Percentiles rank a stretch among this genome's conserved stretches.
Evolutionary conservation across 495 filamentous ascomycete genomes (phyloP).

Genomic region (Copromyces sp.): DNA sequence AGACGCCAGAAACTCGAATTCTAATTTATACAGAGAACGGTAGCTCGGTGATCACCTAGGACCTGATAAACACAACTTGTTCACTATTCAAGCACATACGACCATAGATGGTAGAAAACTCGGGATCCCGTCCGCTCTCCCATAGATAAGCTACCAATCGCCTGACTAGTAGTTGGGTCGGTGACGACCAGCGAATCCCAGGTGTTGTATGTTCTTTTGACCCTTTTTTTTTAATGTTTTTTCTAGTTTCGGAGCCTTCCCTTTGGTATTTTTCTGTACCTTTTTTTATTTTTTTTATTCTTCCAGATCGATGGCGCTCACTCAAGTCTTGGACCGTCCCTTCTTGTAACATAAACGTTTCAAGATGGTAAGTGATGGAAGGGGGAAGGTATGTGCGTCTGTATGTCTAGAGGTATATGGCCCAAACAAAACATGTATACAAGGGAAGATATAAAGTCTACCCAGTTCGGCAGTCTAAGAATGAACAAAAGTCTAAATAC

Average conservation of each 20-base stretch:
- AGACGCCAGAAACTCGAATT: slow-evolving; percentile 19
- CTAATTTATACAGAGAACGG: too few relatives aligned
- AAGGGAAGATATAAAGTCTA: neutral
- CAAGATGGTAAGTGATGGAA: neutral
- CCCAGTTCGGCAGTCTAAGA: too few relatives aligned
- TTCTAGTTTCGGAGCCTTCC: too few relatives aligned
- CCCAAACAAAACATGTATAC: neutral
- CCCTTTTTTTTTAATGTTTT: too few relatives aligned
- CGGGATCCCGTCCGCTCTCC: neutral
- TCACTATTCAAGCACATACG: neutral
- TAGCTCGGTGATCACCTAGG: too few relatives aligned
- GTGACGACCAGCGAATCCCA: slow-evolving; percentile 31
- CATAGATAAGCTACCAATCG: too few relatives aligned
- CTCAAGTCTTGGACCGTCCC: too few relatives aligned
- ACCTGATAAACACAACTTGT: neutral
- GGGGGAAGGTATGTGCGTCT: neutral
- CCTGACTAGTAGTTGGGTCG: slow-evolving; percentile 37
- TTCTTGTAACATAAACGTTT: neutral
- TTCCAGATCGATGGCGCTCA: too few relatives aligned
- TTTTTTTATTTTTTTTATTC: too few relatives aligned
- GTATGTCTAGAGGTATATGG: neutral
- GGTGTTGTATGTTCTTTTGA: slow-evolving; percentile 19
- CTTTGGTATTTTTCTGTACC: too few relatives aligned
- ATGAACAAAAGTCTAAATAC: neutral
- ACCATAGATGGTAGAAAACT: slow-evolving; percentile 1